Base-by-base conservation (phyloP, 805 yeast species). In the Saturnispora gosingensis region DNA sequence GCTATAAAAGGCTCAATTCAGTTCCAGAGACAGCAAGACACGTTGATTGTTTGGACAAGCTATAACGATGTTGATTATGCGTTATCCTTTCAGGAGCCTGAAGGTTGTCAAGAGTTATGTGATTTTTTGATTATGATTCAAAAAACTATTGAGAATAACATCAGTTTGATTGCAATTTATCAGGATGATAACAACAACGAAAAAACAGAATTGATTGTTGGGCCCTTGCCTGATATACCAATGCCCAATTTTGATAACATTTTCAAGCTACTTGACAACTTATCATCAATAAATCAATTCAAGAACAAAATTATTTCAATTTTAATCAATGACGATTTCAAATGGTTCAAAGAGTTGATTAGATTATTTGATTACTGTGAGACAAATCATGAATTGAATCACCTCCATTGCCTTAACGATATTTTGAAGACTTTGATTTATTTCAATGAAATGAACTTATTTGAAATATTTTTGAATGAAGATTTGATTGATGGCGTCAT, bases 11-110 rank as follows among this genome's bases (percentile, higher is more conserved):
- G 95, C 0, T 68, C 78, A 28, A 83, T 82, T 3, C 95, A 86
- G 58, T 91, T 86, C 64, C 97, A 91, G 64, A 77, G 95, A 61
- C 98, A 93, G 62, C 96, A 89, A 62, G 97, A 89, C 53, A 89
- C 97, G 0, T 71, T 91, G 46, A 88, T 91, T 9, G 96, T 91
- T 20, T 91, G 98, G 98, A 85, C 95, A 9, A 96, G 88, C 61
- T 60, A 69, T 2, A 74, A 76, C 18, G 81, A 83, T 7, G 76
- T 75, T 49, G 95, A 88, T 65, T 80, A 88, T 56, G 98, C 98
- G 1, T 72, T 91, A 24, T 85, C 95, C 45, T 91, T 91, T 66
- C 97, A 91, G 66, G 97, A 89, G 60, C 81, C 87, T 35, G 85
- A 83, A 45, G 98, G 97, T 0, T 91, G 99, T 66, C 78, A 86